phyloP scores from a whole-genome alignment of 768 basidiomycete species.

The Aureoboletus auriporus region DNA sequence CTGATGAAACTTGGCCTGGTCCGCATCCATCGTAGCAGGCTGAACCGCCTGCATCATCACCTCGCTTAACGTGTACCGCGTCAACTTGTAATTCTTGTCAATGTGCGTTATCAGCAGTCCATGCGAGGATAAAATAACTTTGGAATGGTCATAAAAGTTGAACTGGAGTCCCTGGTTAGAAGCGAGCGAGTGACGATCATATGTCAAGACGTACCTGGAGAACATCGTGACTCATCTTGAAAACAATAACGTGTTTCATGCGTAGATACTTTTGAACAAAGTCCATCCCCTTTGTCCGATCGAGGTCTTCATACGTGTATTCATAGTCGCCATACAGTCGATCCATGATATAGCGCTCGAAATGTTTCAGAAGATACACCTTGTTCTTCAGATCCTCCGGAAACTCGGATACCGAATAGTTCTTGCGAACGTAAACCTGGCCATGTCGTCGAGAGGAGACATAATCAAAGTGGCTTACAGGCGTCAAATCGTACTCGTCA shows the following conservation, averaged over 20 bases:
- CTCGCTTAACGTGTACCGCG: constrained; percentile 66
- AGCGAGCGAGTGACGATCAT: no score
- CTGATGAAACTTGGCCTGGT: constrained; percentile 57
- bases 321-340: constrained; percentile 80
- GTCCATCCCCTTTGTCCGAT: constrained; percentile 79
- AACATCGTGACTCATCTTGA: constrained; percentile 92
- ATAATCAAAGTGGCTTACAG: constrained; percentile 80
- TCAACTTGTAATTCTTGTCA: constrained; percentile 80
- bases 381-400: constrained; percentile 86
- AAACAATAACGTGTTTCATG: constrained; percentile 96
- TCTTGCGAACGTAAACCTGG: constrained; percentile 67
- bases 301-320: constrained; percentile 71
- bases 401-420: constrained; percentile 62
- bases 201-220: constrained; percentile 67
- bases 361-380: constrained; percentile 89
- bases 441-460: constrained; percentile 67
- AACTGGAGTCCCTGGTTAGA: constrained; percentile 49
- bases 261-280: constrained; percentile 94
- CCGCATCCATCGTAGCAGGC: constrained; percentile 41
- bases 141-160: constrained; percentile 98
- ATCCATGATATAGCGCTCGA: constrained; percentile 93
- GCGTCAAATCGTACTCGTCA: not conserved
- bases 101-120: constrained; percentile 85
- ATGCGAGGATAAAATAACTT: constrained; percentile 81
- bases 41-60: constrained; percentile 57